Evolutionary conservation across 345 rosid species (phyloP), one percentile per base, ranked within the genome.

Genomic region (Eutrema heterophyllum): DNA sequence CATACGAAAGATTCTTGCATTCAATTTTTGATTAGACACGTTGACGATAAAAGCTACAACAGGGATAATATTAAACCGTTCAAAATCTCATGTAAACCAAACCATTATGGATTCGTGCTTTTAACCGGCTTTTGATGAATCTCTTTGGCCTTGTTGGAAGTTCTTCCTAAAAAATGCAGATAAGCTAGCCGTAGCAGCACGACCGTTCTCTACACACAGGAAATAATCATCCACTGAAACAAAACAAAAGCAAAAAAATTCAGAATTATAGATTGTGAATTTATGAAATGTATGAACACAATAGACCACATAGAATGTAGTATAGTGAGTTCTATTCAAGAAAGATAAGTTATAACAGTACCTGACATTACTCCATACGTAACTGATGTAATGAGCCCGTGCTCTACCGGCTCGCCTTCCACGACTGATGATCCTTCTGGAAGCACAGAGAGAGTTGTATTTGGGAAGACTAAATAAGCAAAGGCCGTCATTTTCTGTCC

Each of bases 331-430:
- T 50, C 38, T 26, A 50, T 15, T 32, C 67, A 57, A 64, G 57
- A 15, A 3, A 63, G 24, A 21, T 21, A 21, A 52, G 50, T 24
- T 61, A 38, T 3, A 66, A 52, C 74, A 26, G 3, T 88, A 91
- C 97, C 98, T 81, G 95, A 77, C 88, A 91, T 91, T 50, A 67
- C 83, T 38, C 97, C 97, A 41, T 85, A 78, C 24, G 97, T 89
- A 52, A 88, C 86, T 56, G 97, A 91, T 53, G 97, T 89, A 67
- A 94, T 81, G 76, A 91, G 75, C 69, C 93, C 96, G 69, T 86
- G 84, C 68, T 89, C 96, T 51, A 81, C 51, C 13, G 83, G 87
- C 83, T 94, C 89, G 44, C 86, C 84, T 68, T 71, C 76, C n/a
- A 44, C 79, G 18, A 71, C 75, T 13, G 75, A 65, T 68, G 85